Conservation (phyloP, 257 asterid genomes). For the Fraxinus quadrangulata region DNA sequence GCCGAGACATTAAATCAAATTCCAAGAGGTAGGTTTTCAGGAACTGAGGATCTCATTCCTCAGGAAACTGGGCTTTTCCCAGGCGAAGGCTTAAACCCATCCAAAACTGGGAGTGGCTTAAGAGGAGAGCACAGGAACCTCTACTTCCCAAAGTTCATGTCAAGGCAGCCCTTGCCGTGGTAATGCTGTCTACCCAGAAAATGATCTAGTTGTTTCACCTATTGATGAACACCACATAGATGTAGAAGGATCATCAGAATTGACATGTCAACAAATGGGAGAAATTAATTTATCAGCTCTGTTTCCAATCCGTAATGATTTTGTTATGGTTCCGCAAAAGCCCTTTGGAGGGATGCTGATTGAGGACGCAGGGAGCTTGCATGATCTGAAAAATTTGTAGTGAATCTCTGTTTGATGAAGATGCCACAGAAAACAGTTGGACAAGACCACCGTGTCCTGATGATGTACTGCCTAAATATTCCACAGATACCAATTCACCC, state of each 20-base stretch:
- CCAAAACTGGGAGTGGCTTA: constrained; percentile 68
- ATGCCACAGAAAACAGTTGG: constrained; percentile 58
- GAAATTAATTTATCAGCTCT: constrained; percentile 43
- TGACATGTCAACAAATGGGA: constrained; percentile 37
- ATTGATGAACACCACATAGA: constrained; percentile 38
- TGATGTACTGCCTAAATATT: constrained; percentile 21
- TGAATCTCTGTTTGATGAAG: constrained; percentile 53
- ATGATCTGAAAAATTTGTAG: constrained; percentile 67
- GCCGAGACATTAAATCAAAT: constrained; percentile 37
- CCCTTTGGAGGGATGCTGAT: constrained; percentile 64
- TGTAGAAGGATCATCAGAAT: constrained; percentile 35
- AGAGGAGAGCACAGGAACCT: constrained; percentile 79
- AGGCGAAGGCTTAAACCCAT: constrained; percentile 46
- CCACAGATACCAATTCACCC: constrained; percentile 34
- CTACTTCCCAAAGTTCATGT: constrained; percentile 80
- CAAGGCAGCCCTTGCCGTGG: constrained; percentile 61
- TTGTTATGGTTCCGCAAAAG: constrained; percentile 34
- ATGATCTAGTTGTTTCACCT: constrained; percentile 48
- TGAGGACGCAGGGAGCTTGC: constrained; percentile 86
- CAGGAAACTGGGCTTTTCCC: constrained; percentile 22
- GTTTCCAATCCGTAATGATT: constrained; percentile 47
- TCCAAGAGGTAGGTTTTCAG: constrained; percentile 21
- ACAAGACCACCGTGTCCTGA: constrained; percentile 41
- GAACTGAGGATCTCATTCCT: constrained; percentile 34
- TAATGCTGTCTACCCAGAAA: constrained; percentile 49